These are phyloP conservation scores for Macrolepiota dolichaula DNA, from an alignment of 768 basidiomycete genomes.

Conservation along the genomic window DNA sequence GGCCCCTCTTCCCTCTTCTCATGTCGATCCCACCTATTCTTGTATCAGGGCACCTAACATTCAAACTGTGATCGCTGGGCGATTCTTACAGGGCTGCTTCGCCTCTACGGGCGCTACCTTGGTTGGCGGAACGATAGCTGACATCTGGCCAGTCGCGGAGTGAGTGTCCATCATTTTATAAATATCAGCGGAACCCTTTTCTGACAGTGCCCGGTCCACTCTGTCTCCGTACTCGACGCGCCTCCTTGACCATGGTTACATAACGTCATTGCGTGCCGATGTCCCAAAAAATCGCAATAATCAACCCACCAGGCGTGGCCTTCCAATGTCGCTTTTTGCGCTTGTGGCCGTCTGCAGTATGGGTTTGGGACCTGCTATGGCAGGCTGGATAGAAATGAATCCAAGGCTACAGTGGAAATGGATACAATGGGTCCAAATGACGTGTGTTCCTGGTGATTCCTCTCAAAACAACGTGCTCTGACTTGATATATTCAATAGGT, in stretches of 20 bases:
- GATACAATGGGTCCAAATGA: conserved; percentile 29
- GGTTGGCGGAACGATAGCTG: conserved; percentile 73
- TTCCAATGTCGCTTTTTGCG: conserved; percentile 77
- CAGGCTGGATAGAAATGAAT: conserved; percentile 28
- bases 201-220: neutral
- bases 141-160: conserved; percentile 65
- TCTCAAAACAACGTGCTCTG: neutral
- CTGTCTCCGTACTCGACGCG: neutral
- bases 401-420: conserved; percentile 24
- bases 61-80: conserved; percentile 59
- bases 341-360: conserved; percentile 35
- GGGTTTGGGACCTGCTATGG: conserved; percentile 22
- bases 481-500: conserved; percentile 27
- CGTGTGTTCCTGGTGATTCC: conserved; percentile 15
- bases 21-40: conserved; percentile 1
- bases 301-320: conserved; percentile 49
- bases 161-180: conserved; percentile 25
- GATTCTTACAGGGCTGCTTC: conserved; percentile 64
- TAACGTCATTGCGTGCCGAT: neutral
- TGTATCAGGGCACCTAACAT: conserved; percentile 41
- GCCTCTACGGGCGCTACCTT: conserved; percentile 70
- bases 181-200: neutral
- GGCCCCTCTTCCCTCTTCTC: neutral
- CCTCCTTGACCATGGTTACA: neutral
- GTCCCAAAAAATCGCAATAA: too few species aligned